These are phyloP conservation scores for Pyrrhoderma noxium DNA, from an alignment of 1,284 basidiomycete species.

Conservation along the genomic window DNA sequence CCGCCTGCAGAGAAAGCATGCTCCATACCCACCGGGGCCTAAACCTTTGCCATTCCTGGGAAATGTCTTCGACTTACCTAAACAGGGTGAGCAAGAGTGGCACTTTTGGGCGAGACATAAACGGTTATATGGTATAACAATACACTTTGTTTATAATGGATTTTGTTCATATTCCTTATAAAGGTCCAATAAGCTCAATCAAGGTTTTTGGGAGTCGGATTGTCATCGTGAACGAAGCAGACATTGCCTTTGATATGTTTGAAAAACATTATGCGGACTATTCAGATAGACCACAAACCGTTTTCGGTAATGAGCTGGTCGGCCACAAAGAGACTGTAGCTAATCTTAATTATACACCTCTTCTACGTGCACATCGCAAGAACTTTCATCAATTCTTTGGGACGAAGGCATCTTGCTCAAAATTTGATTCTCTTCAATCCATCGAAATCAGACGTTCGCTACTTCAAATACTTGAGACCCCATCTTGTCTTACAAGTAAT, in stretches of 20 bases:
- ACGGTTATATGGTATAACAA: conserved; percentile 13
- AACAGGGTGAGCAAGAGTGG: conserved; percentile 11
- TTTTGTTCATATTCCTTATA: no score
- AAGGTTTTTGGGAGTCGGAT: conserved; percentile 35
- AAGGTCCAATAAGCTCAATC: no score
- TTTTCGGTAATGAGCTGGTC: conserved; percentile 14
- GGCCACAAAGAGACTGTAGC: conserved; percentile 1
- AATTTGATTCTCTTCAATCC: conserved; percentile 9
- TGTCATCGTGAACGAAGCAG: conserved; percentile 36
- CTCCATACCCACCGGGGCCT: neutral
- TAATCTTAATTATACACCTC: neutral
- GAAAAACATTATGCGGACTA: conserved; percentile 42
- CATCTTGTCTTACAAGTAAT: conserved; percentile 2
- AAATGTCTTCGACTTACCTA: conserved; percentile 13
- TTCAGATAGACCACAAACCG: conserved; percentile 34
- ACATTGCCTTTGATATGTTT: conserved; percentile 37
- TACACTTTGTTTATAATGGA: no score
- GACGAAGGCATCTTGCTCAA: neutral
- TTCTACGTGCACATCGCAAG: conserved; percentile 8
- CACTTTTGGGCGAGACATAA: conserved; percentile 13
- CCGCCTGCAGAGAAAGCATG: no score
- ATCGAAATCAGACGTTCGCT: conserved; percentile 13
- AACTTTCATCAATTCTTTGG: conserved; percentile 4
- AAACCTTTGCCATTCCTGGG: conserved; percentile 13
- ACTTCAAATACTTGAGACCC: conserved; percentile 4